Conservation (phyloP, 1,139 yeast genomes). For the Saccharomycopsis crataegensis region DNA sequence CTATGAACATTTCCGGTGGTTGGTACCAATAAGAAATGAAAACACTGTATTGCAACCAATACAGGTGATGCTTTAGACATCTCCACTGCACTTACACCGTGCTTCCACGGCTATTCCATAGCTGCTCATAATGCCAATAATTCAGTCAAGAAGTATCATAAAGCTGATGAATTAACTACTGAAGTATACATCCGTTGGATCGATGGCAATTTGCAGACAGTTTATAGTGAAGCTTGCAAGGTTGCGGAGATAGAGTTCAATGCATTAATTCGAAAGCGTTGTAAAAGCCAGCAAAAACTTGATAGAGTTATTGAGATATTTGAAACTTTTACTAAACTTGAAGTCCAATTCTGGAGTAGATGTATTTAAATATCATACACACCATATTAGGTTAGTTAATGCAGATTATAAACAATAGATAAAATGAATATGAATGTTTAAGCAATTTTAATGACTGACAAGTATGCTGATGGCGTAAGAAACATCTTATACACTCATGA, state of each 20-base stretch:
- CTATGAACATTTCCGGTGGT: too few relatives aligned
- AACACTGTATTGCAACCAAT: background rate
- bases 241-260: background rate
- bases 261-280: background rate
- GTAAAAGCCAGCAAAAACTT: background rate
- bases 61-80: background rate
- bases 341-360: background rate
- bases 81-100: background rate
- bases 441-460: too few relatives aligned
- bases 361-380: background rate
- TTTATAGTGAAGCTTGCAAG: background rate
- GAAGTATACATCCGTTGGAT: background rate
- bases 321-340: background rate
- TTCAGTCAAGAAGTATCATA: background rate
- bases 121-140: background rate
- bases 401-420: too few relatives aligned
- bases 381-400: too few relatives aligned
- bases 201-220: background rate
- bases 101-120: background rate
- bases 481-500: too few relatives aligned
- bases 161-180: background rate
- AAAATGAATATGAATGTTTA: too few relatives aligned
- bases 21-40: too few relatives aligned
- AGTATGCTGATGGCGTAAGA: too few relatives aligned
- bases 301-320: background rate